Evolutionary conservation across 2,329 filamentous ascomycete genomes (phyloP).

Genomic region (Epichloe bromicola): DNA sequence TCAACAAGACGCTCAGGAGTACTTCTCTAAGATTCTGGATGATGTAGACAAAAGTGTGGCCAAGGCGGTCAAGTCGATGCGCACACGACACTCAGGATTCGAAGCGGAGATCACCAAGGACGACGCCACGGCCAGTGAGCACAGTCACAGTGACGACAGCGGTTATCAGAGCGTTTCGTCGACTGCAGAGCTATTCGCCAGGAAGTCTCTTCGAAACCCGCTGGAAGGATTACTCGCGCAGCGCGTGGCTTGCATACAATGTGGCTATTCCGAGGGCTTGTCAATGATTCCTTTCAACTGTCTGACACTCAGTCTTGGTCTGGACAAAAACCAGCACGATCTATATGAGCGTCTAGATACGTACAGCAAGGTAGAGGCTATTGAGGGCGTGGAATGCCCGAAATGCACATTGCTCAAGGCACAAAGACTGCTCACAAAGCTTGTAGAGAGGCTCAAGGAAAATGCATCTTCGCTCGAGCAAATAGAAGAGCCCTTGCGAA

Average conservation of each 20-base stretch:
- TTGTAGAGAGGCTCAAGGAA: conserved; percentile 29
- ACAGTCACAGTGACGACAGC: conserved; percentile 44
- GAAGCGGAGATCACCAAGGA: conserved; percentile 27
- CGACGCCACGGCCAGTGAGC: conserved; percentile 31
- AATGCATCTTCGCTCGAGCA: conserved; percentile 29
- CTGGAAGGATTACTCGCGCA: conserved; percentile 81
- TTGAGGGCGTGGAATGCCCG: conserved; percentile 80
- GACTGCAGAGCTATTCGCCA: conserved; percentile 24
- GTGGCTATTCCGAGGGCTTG: conserved; percentile 76
- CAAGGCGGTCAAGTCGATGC: conserved; percentile 26
- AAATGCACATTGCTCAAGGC: conserved; percentile 70
- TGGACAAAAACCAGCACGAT: conserved; percentile 47
- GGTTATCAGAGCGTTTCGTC: conserved; percentile 38
- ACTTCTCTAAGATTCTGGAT: conserved; percentile 81
- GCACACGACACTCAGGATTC: conserved; percentile 21
- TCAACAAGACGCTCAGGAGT: conserved; percentile 96
- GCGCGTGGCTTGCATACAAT: conserved; percentile 73
- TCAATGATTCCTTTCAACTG: conserved; percentile 92
- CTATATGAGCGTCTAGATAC: conserved; percentile 70
- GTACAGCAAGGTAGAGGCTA: conserved; percentile 72
- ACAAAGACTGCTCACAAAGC: conserved; percentile 31
- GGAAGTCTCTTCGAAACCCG: conserved; percentile 49
- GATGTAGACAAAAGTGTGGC: conserved; percentile 68
- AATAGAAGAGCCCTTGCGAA: conserved; percentile 36
- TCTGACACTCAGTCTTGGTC: conserved; percentile 69